Base-by-base conservation (phyloP, 2,329 filamentous ascomycete species). In the Trichoderma arundinaceum region DNA sequence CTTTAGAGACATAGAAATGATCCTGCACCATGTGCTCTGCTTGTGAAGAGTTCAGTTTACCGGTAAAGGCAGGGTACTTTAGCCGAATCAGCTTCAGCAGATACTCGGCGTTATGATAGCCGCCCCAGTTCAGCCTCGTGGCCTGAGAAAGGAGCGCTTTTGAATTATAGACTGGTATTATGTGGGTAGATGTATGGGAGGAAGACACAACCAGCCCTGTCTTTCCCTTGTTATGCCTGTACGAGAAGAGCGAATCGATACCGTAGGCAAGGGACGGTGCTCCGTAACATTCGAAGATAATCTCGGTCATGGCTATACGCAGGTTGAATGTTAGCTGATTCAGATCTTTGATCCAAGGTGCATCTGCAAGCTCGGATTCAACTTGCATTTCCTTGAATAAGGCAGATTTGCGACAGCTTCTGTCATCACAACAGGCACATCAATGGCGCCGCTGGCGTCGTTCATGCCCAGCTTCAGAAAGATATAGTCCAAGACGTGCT, bases 161-260 rank as follows among this genome's bases (percentile, higher is more conserved):
- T 28, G 87, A 88, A 73, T 97, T 89, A 74, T 96, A 86, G 5
- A 99, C 93, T 1, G 95, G 95, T 70, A 99, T 97, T 19, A 99
- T 83, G 77, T 99, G 94, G 7, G 95, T 99, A 2, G 95, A 92
- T 52, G 92, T 96, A 75, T 97, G 91, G 3, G 93, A 96, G 0
- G 94, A 96, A 2, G 92, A 96, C 38, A 98, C 86, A 43, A 99
- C 91, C 22, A 99, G 82, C 7, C 95, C 95, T 32, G 92, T 94
- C 58, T 84, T 88, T 68, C 95, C 95, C 68, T 91, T 88, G 76
- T 99, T 99, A 80, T 97, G 91, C 68, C 90, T 85, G 81, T 97
- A 99, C 19, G 94, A 96, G 80, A 99, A 99, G 38, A 99, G 86
- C 10, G 94, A 96, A 77, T 99, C 95, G 79, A 99, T 94, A 59